These are phyloP conservation scores for Tagetes patula DNA, from an alignment of 129 eudicot genomes.

Conservation along the genomic window DNA sequence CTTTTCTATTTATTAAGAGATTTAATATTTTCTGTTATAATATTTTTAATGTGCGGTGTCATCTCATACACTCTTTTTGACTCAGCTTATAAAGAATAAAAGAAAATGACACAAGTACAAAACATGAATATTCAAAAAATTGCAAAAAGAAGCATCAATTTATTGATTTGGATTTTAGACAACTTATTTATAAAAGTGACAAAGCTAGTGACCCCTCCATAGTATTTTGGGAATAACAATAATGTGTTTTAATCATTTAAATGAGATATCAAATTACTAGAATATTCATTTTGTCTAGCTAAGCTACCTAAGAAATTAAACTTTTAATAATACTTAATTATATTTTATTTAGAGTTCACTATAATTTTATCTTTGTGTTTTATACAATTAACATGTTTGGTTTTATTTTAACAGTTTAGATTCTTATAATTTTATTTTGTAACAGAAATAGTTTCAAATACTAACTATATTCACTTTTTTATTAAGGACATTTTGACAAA, in stretches of 20 bases:
- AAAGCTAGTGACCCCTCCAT: conserved; percentile 36
- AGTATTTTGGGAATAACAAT: conserved; percentile 12
- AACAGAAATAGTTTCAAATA: too few species aligned
- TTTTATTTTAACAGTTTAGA: too few species aligned
- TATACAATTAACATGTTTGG: too few species aligned
- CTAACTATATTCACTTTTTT: too few species aligned
- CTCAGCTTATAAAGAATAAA: not conserved
- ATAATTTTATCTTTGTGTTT: too few species aligned
- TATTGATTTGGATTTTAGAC: conserved; percentile 34
- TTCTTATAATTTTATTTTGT: too few species aligned
- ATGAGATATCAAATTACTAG: conserved; percentile 33
- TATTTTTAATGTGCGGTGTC: conserved; percentile 21
- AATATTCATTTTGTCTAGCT: conserved; percentile 51
- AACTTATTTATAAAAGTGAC: conserved; percentile 39
- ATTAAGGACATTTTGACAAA: too few species aligned
- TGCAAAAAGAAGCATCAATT: conserved; percentile 45
- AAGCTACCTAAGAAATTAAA: too few species aligned
- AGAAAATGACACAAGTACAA: conserved; percentile 46
- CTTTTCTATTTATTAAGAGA: not conserved
- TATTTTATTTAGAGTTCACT: not conserved
- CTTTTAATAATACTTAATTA: not conserved
- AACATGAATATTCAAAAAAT: conserved; percentile 56
- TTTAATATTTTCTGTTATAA: not conserved
- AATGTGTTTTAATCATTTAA: conserved; percentile 24
- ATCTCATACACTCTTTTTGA: conserved; percentile 36